phyloP scores from a whole-genome alignment of 257 asterid genomes.

The Solanum tarapatanum region DNA sequence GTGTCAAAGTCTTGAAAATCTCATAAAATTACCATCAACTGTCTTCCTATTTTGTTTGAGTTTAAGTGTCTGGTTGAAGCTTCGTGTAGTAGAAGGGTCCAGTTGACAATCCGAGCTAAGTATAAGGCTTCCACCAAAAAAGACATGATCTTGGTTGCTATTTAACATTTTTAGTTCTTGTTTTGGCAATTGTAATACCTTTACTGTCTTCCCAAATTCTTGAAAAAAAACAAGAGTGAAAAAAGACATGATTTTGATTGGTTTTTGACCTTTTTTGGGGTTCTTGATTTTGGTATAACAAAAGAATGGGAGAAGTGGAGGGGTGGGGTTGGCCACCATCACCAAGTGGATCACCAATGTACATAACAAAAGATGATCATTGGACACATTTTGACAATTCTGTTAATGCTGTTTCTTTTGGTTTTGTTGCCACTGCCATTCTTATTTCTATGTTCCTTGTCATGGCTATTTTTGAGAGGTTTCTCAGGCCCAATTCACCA shows the following conservation, averaged over 20 bases:
- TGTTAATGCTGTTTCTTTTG: slow-evolving; percentile 77
- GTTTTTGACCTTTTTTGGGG: not conserved
- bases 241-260: not conserved
- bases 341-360: slow-evolving; percentile 34
- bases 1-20: not conserved
- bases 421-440: slow-evolving; percentile 90
- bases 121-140: not conserved
- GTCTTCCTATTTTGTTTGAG: not conserved
- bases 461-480: slow-evolving; percentile 86
- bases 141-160: not conserved
- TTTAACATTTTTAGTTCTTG: not conserved
- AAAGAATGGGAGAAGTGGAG: slow-evolving; percentile 49
- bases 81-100: not conserved
- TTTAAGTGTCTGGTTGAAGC: not conserved
- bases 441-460: slow-evolving; percentile 88
- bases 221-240: not conserved
- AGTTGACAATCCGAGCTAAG: not conserved
- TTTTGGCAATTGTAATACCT: not conserved
- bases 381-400: slow-evolving; percentile 92
- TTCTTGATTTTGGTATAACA: not conserved
- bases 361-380: slow-evolving; percentile 53
- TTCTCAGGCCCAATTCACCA: slow-evolving; percentile 52
- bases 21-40: not conserved
- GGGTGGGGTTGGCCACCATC: slow-evolving; percentile 66
- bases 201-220: not conserved